These are phyloP conservation scores for Blakeslea trispora DNA, from an alignment of 371 early-diverging fungal genomes.

Conservation along the genomic window DNA sequence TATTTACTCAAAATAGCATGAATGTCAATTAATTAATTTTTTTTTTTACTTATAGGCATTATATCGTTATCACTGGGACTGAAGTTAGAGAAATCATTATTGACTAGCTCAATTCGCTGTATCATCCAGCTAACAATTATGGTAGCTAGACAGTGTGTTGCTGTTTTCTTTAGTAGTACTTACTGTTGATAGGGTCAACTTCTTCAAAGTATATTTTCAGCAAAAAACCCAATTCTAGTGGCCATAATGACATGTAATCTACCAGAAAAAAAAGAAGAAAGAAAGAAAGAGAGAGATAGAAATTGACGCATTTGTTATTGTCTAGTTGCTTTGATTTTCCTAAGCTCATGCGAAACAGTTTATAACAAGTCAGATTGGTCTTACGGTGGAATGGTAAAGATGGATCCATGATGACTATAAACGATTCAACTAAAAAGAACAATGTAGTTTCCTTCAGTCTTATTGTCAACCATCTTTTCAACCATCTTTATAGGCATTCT, in stretches of 20 bases:
- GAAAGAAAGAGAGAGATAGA: too few relatives aligned
- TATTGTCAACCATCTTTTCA: constrained; percentile 50
- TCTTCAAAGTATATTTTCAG: constrained; percentile 65
- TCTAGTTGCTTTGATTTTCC: constrained; percentile 47
- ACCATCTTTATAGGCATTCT: constrained; percentile 59
- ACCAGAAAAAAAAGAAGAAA: neutral
- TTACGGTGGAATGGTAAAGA: constrained; percentile 54
- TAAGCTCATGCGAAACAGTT: constrained; percentile 61
- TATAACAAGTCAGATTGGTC: constrained; percentile 62
- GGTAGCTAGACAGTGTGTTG: constrained; percentile 33
- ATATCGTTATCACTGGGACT: constrained; percentile 63
- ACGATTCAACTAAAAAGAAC: too few relatives aligned
- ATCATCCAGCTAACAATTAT: constrained; percentile 66
- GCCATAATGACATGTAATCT: constrained; percentile 61
- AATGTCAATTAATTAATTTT: neutral
- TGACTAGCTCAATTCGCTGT: constrained; percentile 65
- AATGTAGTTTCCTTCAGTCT: constrained; percentile 50
- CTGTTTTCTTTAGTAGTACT: neutral
- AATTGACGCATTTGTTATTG: neutral
- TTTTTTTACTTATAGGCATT: constrained; percentile 34
- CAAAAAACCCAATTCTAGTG: constrained; percentile 54
- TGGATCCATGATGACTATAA: too few relatives aligned
- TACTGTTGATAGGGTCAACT: constrained; percentile 51
- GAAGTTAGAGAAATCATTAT: constrained; percentile 59
- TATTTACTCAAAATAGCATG: neutral